A percentile compares a stretch with the other conserved stretches of the same genome.
Evolutionary conservation across 805 yeast genomes (phyloP).

Genomic region (Kluyveromyces nonfermentans): DNA sequence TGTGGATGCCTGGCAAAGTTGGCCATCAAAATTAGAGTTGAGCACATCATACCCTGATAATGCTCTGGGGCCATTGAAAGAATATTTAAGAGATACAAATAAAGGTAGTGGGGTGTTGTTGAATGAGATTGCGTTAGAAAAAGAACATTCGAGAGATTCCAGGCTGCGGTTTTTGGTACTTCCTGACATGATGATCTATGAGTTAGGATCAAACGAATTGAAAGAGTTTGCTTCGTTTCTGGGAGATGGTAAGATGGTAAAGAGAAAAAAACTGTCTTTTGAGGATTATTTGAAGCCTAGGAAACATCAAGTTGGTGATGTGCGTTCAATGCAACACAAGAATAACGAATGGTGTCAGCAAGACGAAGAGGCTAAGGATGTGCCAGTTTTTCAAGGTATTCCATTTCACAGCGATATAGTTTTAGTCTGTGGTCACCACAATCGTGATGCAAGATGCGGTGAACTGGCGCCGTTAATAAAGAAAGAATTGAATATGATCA

Average conservation of each 20-base stretch:
- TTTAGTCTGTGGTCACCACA: conserved; percentile 22
- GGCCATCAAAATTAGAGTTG: conserved; percentile 21
- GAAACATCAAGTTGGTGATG: conserved; percentile 10
- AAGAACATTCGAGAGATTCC: conserved; percentile 2
- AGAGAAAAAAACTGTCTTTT: conserved; percentile 6
- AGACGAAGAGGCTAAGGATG: not conserved
- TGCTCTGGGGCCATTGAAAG: conserved; percentile 11
- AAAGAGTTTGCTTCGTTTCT: conserved; percentile 14
- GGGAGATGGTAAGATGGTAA: conserved; percentile 9
- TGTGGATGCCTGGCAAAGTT: conserved; percentile 13
- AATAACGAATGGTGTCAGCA: not conserved
- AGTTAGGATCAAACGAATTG: conserved; percentile 8
- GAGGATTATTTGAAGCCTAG: conserved; percentile 7
- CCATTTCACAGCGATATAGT: conserved; percentile 8
- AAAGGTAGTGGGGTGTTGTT: conserved; percentile 12
- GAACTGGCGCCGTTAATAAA: conserved; percentile 14
- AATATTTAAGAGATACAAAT: conserved; percentile 8
- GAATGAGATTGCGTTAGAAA: conserved; percentile 11
- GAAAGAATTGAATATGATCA: conserved; percentile 7
- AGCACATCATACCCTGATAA: conserved; percentile 18
- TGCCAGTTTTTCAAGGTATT: conserved; percentile 3
- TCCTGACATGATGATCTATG: conserved; percentile 19
- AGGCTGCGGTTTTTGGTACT: conserved; percentile 10
- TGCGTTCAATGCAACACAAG: not conserved
- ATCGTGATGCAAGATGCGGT: conserved; percentile 24